phyloP scores from a whole-genome alignment of 176 grass and related monocot species.

The Cenchrus fungigraminus region DNA sequence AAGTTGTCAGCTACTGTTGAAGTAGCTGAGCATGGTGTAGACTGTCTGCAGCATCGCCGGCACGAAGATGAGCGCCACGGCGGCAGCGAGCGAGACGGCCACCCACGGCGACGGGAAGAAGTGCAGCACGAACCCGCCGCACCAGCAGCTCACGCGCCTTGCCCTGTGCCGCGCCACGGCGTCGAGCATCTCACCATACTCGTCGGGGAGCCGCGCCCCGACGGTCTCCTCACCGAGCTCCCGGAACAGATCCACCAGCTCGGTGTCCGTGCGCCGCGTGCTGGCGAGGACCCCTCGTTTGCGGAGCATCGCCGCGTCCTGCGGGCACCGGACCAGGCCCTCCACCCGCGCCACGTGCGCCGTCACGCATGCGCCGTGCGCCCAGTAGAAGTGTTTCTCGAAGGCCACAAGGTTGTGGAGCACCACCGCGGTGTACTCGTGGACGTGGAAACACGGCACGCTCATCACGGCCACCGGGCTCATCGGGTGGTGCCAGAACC shows the following conservation, averaged over 20 bases:
- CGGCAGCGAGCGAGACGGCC: constrained; percentile 40
- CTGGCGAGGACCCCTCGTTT: constrained; percentile 28
- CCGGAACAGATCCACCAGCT: constrained; percentile 42
- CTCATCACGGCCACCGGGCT: constrained; percentile 47
- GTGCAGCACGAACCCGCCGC: constrained; percentile 46
- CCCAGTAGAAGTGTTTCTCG: constrained; percentile 50
- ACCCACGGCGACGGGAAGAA: constrained; percentile 65
- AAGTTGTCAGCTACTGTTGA: neutral
- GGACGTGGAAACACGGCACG: constrained; percentile 43
- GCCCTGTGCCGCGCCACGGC: constrained; percentile 26
- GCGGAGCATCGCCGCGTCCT: constrained; percentile 54
- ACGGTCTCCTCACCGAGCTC: constrained; percentile 44
- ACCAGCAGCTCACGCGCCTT: constrained; percentile 14
- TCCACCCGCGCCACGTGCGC: constrained; percentile 46
- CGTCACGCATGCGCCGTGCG: constrained; percentile 37
- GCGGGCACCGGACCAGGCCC: constrained; percentile 34
- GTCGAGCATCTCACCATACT: constrained; percentile 31
- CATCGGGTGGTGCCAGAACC: constrained; percentile 36
- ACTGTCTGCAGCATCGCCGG: constrained; percentile 55
- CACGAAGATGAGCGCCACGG: constrained; percentile 40
- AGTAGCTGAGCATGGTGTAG: constrained; percentile 49
- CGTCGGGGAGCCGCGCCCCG: constrained; percentile 31
- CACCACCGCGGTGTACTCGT: constrained; percentile 44
- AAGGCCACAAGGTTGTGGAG: constrained; percentile 55
- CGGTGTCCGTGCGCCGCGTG: constrained; percentile 29